Conservation (phyloP, 257 asterid genomes). For the Plantago elongata region DNA sequence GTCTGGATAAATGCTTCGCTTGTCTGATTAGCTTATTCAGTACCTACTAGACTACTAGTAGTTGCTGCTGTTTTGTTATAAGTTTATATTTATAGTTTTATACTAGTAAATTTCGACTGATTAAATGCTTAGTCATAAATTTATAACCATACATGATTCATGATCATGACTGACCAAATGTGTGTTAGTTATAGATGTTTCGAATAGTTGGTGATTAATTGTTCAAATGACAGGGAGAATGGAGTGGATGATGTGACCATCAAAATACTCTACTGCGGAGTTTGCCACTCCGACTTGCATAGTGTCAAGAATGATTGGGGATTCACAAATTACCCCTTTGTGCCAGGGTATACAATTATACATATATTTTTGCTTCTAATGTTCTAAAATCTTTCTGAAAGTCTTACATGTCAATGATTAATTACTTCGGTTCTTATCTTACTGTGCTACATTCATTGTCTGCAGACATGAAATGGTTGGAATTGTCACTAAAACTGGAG, state of each 20-base stretch:
- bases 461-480: slow-evolving; percentile 73
- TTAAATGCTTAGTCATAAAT: not conserved
- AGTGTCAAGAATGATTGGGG: slow-evolving; percentile 41
- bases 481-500: slow-evolving; percentile 42
- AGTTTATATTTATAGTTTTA: too few relatives aligned
- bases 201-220: not conserved
- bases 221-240: slow-evolving; percentile 24
- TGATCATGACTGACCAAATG: too few relatives aligned
- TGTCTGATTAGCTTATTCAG: too few relatives aligned
- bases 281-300: slow-evolving; percentile 53
- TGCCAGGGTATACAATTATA: slow-evolving; percentile 27
- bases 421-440: not conserved
- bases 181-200: not conserved
- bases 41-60: too few relatives aligned
- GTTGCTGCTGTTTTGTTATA: not conserved
- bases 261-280: slow-evolving; percentile 41
- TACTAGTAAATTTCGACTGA: not conserved
- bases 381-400: not conserved
- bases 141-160: too few relatives aligned
- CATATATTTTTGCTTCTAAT: not conserved
- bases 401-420: not conserved
- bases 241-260: slow-evolving; percentile 42
- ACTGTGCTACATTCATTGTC: not conserved
- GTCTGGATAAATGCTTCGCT: not conserved
- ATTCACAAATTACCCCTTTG: slow-evolving; percentile 29